Percentiles rank a stretch among this genome's conserved stretches.
Conservation (phyloP, 129 eudicot genomes). For the Escallonia herrerae region DNA sequence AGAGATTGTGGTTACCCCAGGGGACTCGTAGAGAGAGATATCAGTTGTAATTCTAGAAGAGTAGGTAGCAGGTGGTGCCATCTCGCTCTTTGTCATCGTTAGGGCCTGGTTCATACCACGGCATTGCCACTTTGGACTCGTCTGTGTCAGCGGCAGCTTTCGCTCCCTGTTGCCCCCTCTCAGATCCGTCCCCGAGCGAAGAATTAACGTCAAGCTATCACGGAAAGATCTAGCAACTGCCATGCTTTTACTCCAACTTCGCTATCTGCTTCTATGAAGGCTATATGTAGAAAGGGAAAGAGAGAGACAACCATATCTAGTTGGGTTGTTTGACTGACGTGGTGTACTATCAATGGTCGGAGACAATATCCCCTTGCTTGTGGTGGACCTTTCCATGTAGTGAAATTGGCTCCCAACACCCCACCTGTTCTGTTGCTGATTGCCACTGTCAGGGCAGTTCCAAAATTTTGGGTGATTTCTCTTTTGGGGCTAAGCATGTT, state of each 20-base stretch:
- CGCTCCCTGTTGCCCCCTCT: background rate
- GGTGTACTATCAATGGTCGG: no score
- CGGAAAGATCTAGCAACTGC: background rate
- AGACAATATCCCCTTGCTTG: no score
- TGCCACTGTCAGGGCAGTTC: no score
- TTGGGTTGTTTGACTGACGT: no score
- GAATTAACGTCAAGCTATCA: background rate
- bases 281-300: no score
- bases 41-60: slow-evolving; percentile 64
- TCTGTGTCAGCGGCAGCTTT: background rate
- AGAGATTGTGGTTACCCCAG: slow-evolving; percentile 32
- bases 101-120: no score
- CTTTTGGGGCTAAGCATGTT: no score
- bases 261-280: background rate
- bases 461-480: no score
- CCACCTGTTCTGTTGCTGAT: no score
- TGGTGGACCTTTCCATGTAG: no score
- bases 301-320: no score
- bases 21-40: slow-evolving; percentile 55
- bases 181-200: background rate
- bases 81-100: slow-evolving; percentile 12
- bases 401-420: no score
- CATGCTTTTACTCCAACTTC: background rate
- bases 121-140: background rate
- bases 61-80: slow-evolving; percentile 52